Evolutionary conservation across 371 early-diverging fungal species (phyloP).

Genomic region (Blastocladiella emersonii): DNA sequence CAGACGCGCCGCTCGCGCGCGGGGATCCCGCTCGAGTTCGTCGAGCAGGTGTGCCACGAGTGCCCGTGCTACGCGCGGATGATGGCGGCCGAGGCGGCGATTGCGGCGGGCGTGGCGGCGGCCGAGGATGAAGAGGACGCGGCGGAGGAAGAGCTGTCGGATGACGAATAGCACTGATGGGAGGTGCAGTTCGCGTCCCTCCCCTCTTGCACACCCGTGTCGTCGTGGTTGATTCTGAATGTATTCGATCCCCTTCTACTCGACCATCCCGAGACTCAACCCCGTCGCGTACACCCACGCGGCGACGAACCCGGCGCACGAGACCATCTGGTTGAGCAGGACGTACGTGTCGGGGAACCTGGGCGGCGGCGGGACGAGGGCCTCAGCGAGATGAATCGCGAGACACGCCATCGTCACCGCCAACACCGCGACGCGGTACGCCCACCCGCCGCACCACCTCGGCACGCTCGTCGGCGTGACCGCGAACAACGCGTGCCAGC

Average conservation of each 20-base stretch:
- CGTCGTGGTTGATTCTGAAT: no score
- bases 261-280: background rate
- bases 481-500: conserved; percentile 54
- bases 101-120: no score
- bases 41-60: background rate
- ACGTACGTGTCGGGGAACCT: conserved; percentile 64
- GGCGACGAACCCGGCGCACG: conserved; percentile 45
- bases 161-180: no score
- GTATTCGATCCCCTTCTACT: no score
- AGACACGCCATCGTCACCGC: conserved; percentile 27
- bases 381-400: conserved; percentile 43
- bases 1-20: background rate
- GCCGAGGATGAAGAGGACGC: no score
- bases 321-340: conserved; percentile 57
- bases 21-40: background rate
- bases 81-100: no score
- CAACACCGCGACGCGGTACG: conserved; percentile 19
- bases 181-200: no score
- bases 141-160: no score
- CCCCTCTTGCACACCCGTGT: no score
- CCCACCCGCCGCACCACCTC: background rate
- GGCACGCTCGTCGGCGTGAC: conserved; percentile 4
- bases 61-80: background rate
- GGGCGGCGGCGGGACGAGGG: conserved; percentile 40
- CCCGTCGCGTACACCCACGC: conserved; percentile 18